Evolutionary conservation across 2,329 filamentous ascomycete genomes (phyloP), one percentile per base, ranked within the genome.

Genomic region (Aspergillus versicolor): DNA sequence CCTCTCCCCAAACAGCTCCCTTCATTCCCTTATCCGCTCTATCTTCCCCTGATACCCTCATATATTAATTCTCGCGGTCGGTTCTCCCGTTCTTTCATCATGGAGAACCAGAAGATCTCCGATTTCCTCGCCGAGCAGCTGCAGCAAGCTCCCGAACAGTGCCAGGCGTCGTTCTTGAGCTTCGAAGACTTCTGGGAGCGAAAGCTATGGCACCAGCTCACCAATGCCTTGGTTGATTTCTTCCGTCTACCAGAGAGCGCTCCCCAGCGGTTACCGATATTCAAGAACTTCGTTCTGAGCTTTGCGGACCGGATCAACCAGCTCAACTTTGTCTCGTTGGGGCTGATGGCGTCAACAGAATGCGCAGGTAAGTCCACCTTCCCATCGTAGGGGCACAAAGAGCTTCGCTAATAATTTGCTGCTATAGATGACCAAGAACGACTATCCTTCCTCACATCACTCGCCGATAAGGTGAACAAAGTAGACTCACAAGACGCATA

Each of bases 291-390:
- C 81, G 89, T 99, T 76, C 85, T 93, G 75, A 94, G 89, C 76
- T 99, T 99, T 73, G 91, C 92, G 64, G 92, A 96, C 74, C 97
- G 95, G 83, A 97, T 99, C 82, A 99, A 97, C 79, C 93, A 97
- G 81, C 83, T 99, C 62, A 97, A 97, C 83, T 88, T 97, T 65
- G 94, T 99, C 65, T 88, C 90, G 64, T 81, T 99, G 65, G 94
- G 92, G 15, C 79, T 97, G 72, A 90, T 89, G 77, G 90, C 94
- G 45, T 91, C 92, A 52, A 86, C 88, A 69, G 88, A 96, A 79
- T 96, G 90, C 76, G 62, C 67, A 71, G 69, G 70, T 69, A 17
- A 5, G 53, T 19, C 15, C 8, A 34, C n/a, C 21, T 22, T n/a
- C 15, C 21, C 17, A 3, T 17, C n/a, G 5, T 17, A 19, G 5